Conservation (phyloP, 1,284 basidiomycete genomes). For the Cystobasidium pallidum region DNA sequence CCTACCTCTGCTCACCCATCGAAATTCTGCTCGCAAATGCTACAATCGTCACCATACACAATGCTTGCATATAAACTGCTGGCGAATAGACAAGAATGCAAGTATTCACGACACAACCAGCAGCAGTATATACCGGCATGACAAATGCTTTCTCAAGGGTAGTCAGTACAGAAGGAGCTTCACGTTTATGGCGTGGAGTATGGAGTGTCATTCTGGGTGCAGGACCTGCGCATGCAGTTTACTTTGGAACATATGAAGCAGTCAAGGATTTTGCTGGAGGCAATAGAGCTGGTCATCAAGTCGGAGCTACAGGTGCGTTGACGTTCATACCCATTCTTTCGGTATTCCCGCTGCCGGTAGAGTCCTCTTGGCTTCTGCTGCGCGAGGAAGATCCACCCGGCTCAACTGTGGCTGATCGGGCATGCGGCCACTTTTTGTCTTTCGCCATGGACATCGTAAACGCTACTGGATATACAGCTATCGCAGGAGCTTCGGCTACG, state of each 20-base stretch:
- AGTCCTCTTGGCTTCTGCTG: not conserved
- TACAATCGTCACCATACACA: not conserved
- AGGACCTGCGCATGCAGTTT: constrained; percentile 96
- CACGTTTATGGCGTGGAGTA: constrained; percentile 92
- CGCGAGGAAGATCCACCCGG: constrained; percentile 3
- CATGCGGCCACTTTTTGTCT: constrained; percentile 30
- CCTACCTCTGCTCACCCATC: not conserved
- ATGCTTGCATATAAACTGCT: too few species aligned
- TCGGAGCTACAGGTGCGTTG: constrained; percentile 74
- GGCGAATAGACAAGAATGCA: constrained; percentile 98
- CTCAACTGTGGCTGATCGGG: constrained; percentile 15
- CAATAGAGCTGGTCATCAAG: constrained; percentile 77
- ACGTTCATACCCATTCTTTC: too few species aligned
- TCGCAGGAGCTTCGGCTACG: constrained; percentile 93
- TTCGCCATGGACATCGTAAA: not conserved
- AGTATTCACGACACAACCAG: constrained; percentile 77
- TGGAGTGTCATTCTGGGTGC: constrained; percentile 96
- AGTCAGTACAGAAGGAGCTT: constrained; percentile 87
- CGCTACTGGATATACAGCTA: constrained; percentile 61
- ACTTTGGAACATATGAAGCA: constrained; percentile 95
- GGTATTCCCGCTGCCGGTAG: not conserved
- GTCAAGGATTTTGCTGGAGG: constrained; percentile 92
- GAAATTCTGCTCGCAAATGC: constrained; percentile 3
- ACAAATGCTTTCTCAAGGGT: constrained; percentile 86
- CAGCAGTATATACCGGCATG: constrained; percentile 83